Conservation (phyloP, 2,329 filamentous ascomycete species). For the Colletotrichum theobromicola region DNA sequence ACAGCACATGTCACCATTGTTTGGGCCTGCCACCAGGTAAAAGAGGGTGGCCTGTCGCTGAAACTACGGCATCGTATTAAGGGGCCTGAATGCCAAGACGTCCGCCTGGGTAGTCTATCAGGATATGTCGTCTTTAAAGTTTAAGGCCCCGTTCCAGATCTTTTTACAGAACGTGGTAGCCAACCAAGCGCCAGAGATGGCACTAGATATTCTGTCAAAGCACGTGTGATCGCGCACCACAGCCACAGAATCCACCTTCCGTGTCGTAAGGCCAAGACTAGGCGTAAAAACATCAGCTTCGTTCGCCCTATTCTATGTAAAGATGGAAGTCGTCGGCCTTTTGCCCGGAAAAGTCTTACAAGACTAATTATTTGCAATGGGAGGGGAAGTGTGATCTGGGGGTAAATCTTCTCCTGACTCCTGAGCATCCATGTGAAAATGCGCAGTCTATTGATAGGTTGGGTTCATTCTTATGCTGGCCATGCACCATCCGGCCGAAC, state of each 20-base stretch:
- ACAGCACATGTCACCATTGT: not conserved
- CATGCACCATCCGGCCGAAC: not conserved
- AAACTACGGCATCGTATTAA: not conserved
- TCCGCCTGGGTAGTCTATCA: not conserved
- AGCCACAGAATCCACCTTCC: not conserved
- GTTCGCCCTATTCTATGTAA: not conserved
- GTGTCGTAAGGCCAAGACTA: not conserved
- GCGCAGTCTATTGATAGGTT: not conserved
- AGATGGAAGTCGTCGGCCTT: not conserved
- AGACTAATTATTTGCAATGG: not conserved
- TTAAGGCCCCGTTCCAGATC: not conserved
- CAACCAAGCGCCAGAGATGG: not conserved
- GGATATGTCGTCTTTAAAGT: not conserved
- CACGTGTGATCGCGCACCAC: not conserved
- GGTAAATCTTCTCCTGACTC: not conserved
- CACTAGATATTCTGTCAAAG: not conserved
- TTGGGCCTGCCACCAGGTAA: not conserved
- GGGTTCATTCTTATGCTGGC: rapidly evolving
- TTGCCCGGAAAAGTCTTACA: not conserved
- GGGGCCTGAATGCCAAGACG: not conserved
- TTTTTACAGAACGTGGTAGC: not conserved
- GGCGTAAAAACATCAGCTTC: not conserved
- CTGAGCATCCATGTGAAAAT: not conserved
- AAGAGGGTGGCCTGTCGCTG: not conserved
- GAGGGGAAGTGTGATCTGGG: not conserved